phyloP scores from a whole-genome alignment of 2,329 filamentous ascomycete genomes.

The Penicillium sp. region DNA sequence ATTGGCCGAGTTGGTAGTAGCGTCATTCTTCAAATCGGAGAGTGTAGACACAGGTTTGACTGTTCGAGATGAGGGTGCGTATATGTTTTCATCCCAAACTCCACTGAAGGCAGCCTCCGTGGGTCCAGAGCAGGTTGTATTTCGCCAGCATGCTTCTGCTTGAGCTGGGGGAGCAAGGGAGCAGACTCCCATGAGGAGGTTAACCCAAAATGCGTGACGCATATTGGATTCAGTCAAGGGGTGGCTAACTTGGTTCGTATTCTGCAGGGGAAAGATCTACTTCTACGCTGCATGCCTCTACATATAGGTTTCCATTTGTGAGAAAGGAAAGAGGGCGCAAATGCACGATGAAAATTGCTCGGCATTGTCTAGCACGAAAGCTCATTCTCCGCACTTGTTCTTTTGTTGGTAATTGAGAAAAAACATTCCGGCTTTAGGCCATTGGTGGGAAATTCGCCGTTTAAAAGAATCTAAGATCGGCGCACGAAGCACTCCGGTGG shows the following conservation, averaged over 20 bases:
- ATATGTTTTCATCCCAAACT: conserved; percentile 60
- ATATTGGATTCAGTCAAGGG: background rate
- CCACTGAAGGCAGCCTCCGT: conserved; percentile 55
- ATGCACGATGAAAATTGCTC: background rate
- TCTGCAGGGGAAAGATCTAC: conserved; percentile 1
- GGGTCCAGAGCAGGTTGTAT: conserved; percentile 56
- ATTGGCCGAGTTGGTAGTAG: conserved; percentile 26
- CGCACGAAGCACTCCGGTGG: conserved; percentile 12
- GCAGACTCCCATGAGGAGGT: conserved; percentile 10
- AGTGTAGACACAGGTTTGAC: conserved; percentile 50
- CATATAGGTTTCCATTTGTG: background rate
- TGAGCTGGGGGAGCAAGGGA: conserved; percentile 12
- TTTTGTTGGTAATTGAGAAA: background rate
- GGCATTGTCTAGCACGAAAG: conserved; percentile 12
- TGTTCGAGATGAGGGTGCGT: conserved; percentile 54
- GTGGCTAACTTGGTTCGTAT: background rate
- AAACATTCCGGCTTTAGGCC: background rate
- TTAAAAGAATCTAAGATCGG: background rate
- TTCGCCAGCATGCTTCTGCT: conserved; percentile 52
- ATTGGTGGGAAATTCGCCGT: conserved; percentile 17
- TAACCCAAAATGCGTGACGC: background rate
- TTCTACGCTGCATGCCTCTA: background rate
- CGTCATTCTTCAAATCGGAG: conserved; percentile 32
- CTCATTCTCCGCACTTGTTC: background rate
- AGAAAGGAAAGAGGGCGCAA: background rate